A percentile compares a stretch with the other conserved stretches of the same genome.
These are phyloP conservation scores for Pyrus pyrifolia DNA, from an alignment of 306 rosid species.

Conservation along the genomic window DNA sequence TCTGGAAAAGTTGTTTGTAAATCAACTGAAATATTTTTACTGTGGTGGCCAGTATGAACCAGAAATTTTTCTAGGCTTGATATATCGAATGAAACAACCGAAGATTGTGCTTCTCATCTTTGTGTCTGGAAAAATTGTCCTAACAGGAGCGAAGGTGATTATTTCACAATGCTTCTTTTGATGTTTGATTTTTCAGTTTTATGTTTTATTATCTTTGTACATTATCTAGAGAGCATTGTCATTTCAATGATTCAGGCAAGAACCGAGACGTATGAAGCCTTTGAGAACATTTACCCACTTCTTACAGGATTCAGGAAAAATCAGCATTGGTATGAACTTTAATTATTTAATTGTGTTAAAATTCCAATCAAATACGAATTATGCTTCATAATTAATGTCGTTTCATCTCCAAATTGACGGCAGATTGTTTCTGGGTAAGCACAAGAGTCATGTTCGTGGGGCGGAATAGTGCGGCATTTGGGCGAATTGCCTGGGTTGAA, in stretches of 20 bases:
- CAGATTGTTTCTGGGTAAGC: not conserved
- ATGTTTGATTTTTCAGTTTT: not conserved
- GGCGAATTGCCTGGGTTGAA: slow-evolving; percentile 13
- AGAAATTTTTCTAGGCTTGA: slow-evolving; percentile 91
- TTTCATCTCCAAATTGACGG: not conserved
- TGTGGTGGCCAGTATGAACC: slow-evolving; percentile 73
- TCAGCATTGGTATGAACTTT: slow-evolving; percentile 62
- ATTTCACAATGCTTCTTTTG: not conserved
- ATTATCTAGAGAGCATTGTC: not conserved
- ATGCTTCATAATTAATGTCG: not conserved
- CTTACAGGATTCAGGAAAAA: slow-evolving; percentile 90
- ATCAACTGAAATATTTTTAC: not conserved
- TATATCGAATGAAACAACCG: slow-evolving; percentile 94
- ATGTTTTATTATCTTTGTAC: not conserved
- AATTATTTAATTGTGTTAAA: not conserved
- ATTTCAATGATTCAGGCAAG: slow-evolving; percentile 51
- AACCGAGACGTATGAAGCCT: slow-evolving; percentile 85
- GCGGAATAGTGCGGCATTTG: not conserved
- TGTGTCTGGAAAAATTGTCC: slow-evolving; percentile 93
- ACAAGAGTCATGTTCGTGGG: not conserved
- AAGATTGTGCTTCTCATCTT: slow-evolving; percentile 92
- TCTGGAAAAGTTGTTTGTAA: not conserved
- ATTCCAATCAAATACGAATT: not conserved
- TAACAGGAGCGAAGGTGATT: slow-evolving; percentile 91
- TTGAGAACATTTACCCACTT: slow-evolving; percentile 91